Percentiles rank a stretch among this genome's conserved stretches.
These are phyloP conservation scores for Venturia aucupariae DNA, from an alignment of 2,329 filamentous ascomycete genomes.

Conservation along the genomic window DNA sequence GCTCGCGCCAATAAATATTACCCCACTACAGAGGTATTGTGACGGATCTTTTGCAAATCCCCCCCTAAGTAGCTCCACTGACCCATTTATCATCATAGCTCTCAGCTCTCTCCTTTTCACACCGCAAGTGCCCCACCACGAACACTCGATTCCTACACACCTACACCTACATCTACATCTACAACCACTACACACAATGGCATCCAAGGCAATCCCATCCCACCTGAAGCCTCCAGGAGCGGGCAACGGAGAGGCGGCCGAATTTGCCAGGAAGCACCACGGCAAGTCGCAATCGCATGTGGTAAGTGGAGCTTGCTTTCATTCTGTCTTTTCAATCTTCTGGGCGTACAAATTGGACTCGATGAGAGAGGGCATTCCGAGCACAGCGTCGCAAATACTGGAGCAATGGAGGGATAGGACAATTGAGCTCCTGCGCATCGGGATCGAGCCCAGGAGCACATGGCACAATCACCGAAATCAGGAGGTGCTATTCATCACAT, in stretches of 20 bases:
- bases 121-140: background rate
- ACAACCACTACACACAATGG: conserved; percentile 1
- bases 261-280: conserved; percentile 59
- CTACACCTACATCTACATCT: background rate
- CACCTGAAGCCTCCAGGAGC: conserved; percentile 62
- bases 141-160: background rate
- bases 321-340: background rate
- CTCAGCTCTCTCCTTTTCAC: conserved; percentile 1
- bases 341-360: background rate
- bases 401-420: background rate
- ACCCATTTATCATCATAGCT: background rate
- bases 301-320: conserved; percentile 46
- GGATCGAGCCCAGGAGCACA: background rate
- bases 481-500: background rate
- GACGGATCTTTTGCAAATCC: background rate
- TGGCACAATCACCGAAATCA: background rate
- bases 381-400: background rate
- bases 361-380: background rate
- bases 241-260: conserved; percentile 27
- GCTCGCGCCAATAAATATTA: background rate
- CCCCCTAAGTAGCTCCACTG: background rate
- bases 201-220: conserved; percentile 57
- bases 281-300: conserved; percentile 81
- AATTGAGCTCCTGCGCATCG: background rate
- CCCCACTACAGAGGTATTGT: conserved; percentile 2